These are phyloP conservation scores for Bocquillonia castaneifolia DNA, from an alignment of 441 rosid species.

Conservation along the genomic window DNA sequence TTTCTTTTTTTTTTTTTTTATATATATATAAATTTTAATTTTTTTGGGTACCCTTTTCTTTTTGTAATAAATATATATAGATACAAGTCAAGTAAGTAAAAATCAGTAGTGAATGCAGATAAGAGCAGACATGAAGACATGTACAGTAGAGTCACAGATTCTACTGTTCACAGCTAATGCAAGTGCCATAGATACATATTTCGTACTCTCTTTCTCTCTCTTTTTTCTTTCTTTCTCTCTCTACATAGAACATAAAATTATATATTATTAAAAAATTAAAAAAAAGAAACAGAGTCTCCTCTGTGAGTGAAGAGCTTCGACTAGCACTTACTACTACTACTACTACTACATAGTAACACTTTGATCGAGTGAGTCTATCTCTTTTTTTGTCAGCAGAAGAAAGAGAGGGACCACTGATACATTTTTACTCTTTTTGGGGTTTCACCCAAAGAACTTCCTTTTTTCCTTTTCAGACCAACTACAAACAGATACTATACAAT, in stretches of 20 bases:
- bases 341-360: slow-evolving; percentile 30
- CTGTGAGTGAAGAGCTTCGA: slow-evolving; percentile 26
- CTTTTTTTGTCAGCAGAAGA: slow-evolving; percentile 24
- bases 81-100: slow-evolving; percentile 30
- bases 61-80: neutral
- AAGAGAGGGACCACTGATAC: slow-evolving; percentile 30
- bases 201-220: slow-evolving; percentile 10
- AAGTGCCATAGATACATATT: slow-evolving; percentile 25
- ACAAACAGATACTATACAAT: slow-evolving; percentile 25
- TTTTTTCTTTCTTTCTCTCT: neutral
- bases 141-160: slow-evolving; percentile 36
- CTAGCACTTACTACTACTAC: slow-evolving; percentile 31
- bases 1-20: neutral
- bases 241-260: neutral
- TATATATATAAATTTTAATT: neutral
- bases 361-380: slow-evolving; percentile 28
- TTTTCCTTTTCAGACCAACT: slow-evolving; percentile 32
- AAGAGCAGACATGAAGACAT: slow-evolving; percentile 29
- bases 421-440: slow-evolving; percentile 38
- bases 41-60: neutral
- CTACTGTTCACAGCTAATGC: slow-evolving; percentile 33
- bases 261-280: neutral
- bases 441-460: slow-evolving; percentile 36
- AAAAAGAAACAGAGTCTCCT: slow-evolving; percentile 16
- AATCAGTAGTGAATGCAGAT: slow-evolving; percentile 26